A percentile compares a stretch with the other conserved stretches of the same genome.
Conservation (phyloP, 305 asterid genomes). For the Fraxinus floribunda region DNA sequence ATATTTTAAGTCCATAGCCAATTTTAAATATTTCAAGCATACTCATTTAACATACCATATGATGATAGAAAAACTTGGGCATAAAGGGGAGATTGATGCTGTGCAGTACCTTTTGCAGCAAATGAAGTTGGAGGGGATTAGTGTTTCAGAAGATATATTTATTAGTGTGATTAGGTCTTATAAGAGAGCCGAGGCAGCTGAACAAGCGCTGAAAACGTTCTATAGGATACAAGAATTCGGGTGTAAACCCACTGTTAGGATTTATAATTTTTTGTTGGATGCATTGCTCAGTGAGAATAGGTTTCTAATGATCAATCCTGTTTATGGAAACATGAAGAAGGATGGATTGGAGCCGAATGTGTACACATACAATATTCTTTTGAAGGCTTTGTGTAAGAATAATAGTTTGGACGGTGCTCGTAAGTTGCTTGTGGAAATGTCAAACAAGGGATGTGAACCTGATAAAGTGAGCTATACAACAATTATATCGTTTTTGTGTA, state of each 20-base stretch:
- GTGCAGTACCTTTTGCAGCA: constrained; percentile 85
- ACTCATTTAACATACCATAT: constrained; percentile 63
- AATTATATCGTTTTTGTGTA: constrained; percentile 69
- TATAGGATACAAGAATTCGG: constrained; percentile 78
- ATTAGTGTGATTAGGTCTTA: constrained; percentile 62
- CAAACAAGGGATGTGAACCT: constrained; percentile 70
- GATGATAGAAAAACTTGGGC: constrained; percentile 75
- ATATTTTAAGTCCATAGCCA: constrained; percentile 57
- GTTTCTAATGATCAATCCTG: constrained; percentile 71
- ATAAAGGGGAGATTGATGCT: constrained; percentile 53
- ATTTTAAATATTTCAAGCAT: constrained; percentile 66
- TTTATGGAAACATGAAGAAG: constrained; percentile 75
- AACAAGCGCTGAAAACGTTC: constrained; percentile 72
- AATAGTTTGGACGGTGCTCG: constrained; percentile 61
- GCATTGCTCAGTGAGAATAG: constrained; percentile 75
- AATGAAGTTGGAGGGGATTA: constrained; percentile 70
- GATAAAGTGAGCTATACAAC: constrained; percentile 85
- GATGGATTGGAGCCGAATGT: constrained; percentile 86
- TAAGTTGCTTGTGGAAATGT: constrained; percentile 77
- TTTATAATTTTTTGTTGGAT: constrained; percentile 78
- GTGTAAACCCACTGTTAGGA: constrained; percentile 70
- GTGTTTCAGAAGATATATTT: constrained; percentile 66
- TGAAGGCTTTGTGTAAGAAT: constrained; percentile 86
- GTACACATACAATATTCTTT: constrained; percentile 73
- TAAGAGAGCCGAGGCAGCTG: constrained; percentile 46